Base-by-base conservation (phyloP, 176 grass and related monocot genomes). In the Zizania latifolia region DNA sequence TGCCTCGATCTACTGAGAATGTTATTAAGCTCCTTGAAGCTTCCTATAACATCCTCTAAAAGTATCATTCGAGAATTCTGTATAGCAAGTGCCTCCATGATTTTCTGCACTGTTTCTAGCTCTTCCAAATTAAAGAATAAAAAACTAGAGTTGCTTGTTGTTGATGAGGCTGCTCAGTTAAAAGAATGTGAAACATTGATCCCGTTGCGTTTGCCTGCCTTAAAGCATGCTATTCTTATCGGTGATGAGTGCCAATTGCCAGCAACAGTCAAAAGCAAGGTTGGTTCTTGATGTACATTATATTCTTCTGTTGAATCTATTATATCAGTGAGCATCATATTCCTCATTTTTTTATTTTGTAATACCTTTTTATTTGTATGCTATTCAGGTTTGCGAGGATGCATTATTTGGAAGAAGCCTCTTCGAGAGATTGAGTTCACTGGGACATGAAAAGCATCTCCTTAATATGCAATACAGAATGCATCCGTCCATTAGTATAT, bases 391-490 rank as follows among this genome's bases (percentile, higher is more conserved):
- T 65, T 85, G 84, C 22, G 14, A 81, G 13, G 76, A 85, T 79
- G 89, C 89, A 23, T 77, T 75, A 65, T 92, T 92, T 46, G 84
- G 89, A 30, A 92, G 93, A 69, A 96, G 89, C 61, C 74, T 89
- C 44, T 96, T 92, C 13, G 81, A 85, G 58, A 96, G 93, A 55
- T 58, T 96, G 73, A 96, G 84, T 89, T 89, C 86, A 83, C 59
- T 89, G 34, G 89, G 86, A 34, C 86, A 92, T 6, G 60, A 85
- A 83, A 92, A 90, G 17, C 70, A 92, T 80, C 58, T 92, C 61
- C 78, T 96, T 22, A 90, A 87, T 70, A 66, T 89, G 84, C 93
- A 96, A 63, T 96, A 92, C 63, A 85, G 93, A 68, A 96, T 96
- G 93, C 93, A 96, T 59, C 93, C 93, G 30, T 85, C 45, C 12